These are phyloP conservation scores for Aspergillus calidoustus DNA, from an alignment of 2,329 filamentous ascomycete genomes.

Conservation along the genomic window DNA sequence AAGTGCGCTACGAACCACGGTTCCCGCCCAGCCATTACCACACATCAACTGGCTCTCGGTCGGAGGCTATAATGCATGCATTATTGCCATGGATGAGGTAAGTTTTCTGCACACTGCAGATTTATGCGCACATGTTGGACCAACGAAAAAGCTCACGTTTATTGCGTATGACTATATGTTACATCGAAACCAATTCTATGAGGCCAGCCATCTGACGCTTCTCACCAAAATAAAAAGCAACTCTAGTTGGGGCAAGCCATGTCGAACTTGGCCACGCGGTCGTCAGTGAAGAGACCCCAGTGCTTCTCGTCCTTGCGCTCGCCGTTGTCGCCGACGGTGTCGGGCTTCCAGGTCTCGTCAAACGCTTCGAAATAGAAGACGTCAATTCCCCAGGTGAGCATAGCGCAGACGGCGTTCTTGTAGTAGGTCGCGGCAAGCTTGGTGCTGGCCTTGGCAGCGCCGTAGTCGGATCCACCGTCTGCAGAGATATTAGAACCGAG, in stretches of 20 bases:
- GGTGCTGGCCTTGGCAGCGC: constrained; percentile 62
- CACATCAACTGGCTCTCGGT: constrained; percentile 1
- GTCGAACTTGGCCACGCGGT: constrained; percentile 62
- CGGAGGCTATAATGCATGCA: background rate
- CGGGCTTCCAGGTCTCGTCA: constrained; percentile 73
- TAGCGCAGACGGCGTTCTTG: constrained; percentile 65
- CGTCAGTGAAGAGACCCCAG: constrained; percentile 70
- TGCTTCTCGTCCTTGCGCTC: constrained; percentile 65
- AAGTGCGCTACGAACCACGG: constrained; percentile 30
- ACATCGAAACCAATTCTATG: constrained; percentile 15
- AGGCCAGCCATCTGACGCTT: background rate
- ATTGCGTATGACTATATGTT: constrained; percentile 20
- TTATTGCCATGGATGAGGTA: constrained; percentile 2
- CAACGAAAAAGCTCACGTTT: background rate
- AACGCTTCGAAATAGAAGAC: constrained; percentile 77
- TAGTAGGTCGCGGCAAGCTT: constrained; percentile 65
- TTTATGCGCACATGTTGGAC: background rate
- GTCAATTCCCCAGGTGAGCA: constrained; percentile 68
- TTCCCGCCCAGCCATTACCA: constrained; percentile 23
- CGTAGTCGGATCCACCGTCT: constrained; percentile 64
- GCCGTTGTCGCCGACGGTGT: constrained; percentile 66
- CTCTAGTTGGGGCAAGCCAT: constrained; percentile 48
- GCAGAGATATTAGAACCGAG: constrained; percentile 10
- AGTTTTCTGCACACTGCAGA: background rate
- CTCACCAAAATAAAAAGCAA: constrained; percentile 6